Conservation (phyloP, 2,329 filamentous ascomycete genomes). For the Byssoonygena ceratinophila region DNA sequence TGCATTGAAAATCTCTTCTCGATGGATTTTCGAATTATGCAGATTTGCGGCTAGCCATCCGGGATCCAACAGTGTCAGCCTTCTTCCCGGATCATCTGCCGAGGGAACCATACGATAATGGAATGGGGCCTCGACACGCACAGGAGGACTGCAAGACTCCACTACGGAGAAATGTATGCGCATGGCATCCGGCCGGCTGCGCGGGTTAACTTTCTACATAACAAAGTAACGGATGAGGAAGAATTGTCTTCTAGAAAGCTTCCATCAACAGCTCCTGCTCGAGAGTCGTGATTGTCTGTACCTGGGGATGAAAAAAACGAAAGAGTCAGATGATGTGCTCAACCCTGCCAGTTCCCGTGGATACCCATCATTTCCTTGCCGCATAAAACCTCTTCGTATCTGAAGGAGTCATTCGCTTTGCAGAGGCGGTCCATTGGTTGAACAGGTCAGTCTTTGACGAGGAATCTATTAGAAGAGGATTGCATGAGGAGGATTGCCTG, state of each 20-base stretch:
- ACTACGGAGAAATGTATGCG: not conserved
- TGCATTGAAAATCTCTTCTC: too few species aligned
- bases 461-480: too few species aligned
- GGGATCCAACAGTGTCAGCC: too few species aligned
- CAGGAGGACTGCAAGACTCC: not conserved
- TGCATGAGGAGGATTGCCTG: too few species aligned
- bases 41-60: too few species aligned
- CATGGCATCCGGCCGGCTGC: too few species aligned
- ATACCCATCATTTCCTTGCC: not conserved
- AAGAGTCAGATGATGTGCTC: not conserved
- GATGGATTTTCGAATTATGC: too few species aligned
- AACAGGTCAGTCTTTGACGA: too few species aligned
- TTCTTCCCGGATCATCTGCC: too few species aligned
- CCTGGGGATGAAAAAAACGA: not conserved
- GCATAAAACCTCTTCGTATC: not conserved
- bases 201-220: too few species aligned
- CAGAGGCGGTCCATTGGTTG: not conserved
- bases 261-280: not conserved
- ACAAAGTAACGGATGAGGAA: too few species aligned
- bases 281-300: too few species aligned
- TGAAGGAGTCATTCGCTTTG: not conserved
- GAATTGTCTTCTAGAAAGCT: constrained; percentile 2
- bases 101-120: not conserved
- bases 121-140: not conserved
- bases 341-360: not conserved